Evolutionary conservation across 768 basidiomycete genomes (phyloP).

Genomic region (Boletus edulis): DNA sequence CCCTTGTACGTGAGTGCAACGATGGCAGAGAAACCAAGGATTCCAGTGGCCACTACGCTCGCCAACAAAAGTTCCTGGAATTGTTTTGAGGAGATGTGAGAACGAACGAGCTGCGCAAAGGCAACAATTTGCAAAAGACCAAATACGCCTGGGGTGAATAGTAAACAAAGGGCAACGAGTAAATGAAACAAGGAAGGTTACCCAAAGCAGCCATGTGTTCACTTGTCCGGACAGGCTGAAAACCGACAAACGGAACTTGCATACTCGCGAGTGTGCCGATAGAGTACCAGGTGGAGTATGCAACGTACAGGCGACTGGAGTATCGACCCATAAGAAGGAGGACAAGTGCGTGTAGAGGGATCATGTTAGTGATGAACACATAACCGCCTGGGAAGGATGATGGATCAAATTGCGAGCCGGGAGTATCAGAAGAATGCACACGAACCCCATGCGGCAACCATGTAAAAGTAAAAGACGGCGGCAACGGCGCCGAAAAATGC

Average conservation of each 20-base stretch:
- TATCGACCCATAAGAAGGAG: slow-evolving; percentile 96
- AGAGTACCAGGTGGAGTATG: slow-evolving; percentile 97
- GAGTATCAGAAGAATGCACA: neutral
- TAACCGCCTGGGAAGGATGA: slow-evolving; percentile 68
- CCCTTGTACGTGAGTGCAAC: slow-evolving; percentile 86
- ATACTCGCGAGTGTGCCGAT: slow-evolving; percentile 96
- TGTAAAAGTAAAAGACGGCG: slow-evolving; percentile 98
- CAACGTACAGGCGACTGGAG: slow-evolving; percentile 88
- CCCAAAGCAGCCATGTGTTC: slow-evolving; percentile 99
- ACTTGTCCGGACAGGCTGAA: slow-evolving; percentile 95
- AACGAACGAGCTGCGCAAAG: slow-evolving; percentile 85
- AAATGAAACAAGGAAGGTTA: slow-evolving; percentile 26
- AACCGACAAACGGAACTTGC: slow-evolving; percentile 99
- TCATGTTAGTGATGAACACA: slow-evolving; percentile 99
- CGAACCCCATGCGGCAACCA: slow-evolving; percentile 99
- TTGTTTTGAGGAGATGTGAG: slow-evolving; percentile 87
- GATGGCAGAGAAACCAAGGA: slow-evolving; percentile 71
- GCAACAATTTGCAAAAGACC: slow-evolving; percentile 95
- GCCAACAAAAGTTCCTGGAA: slow-evolving; percentile 80
- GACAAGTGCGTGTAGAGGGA: slow-evolving; percentile 92
- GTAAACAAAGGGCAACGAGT: slow-evolving; percentile 2
- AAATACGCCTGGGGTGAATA: slow-evolving; percentile 70
- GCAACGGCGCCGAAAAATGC: slow-evolving; percentile 88
- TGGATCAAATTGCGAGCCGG: slow-evolving; percentile 5
- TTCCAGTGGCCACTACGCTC: slow-evolving; percentile 64